Evolutionary conservation across 2,329 filamentous ascomycete genomes (phyloP), one percentile per base, ranked within the genome.

Genomic region (Exophiala lecanii-corni): DNA sequence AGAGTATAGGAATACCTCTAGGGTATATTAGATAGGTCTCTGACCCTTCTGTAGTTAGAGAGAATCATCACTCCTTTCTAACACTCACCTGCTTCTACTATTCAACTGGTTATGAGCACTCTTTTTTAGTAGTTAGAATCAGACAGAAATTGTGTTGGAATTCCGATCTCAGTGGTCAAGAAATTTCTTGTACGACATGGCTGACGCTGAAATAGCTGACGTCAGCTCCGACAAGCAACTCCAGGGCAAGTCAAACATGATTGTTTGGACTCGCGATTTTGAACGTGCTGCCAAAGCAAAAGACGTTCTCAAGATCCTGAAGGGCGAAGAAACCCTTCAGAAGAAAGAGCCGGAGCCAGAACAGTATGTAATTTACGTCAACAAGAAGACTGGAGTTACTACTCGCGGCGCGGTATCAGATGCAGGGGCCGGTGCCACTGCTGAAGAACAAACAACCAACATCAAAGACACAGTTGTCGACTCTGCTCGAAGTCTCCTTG

Each of bases 81-180:
- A n/a, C n/a, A n/a, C n/a, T n/a, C n/a, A n/a, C n/a, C 25, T 28
- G 25, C 12, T 6, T 32, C 5, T 32, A 5, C 32, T 25, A 17
- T 41, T 16, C 39, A 35, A 41, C 30, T 41, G 39, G 39, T 41
- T 41, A 41, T 41, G 39, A 41, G 39, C 39, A 6, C 19, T 21
- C 28, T 34, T 41, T 40, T 32, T n/a, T 13, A 5, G 30, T 6
- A 13, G 17, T 7, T 16, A 13, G n/a, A 16, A 32, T 16, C 17
- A 5, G 5, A 12, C n/a, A 13, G 5, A 32, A 5, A 32, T 13
- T 13, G 5, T 13, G 5, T 32, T 13, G 30, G n/a, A 7, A 5
- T 13, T 13, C n/a, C 12, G n/a, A 9, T n/a, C 25, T n/a, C 5
- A 13, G 30, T 13, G 23, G 23, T 13, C 30, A 3, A 25, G 26